Conservation (phyloP, 768 basidiomycete species). For the Auricularia sp. region DNA sequence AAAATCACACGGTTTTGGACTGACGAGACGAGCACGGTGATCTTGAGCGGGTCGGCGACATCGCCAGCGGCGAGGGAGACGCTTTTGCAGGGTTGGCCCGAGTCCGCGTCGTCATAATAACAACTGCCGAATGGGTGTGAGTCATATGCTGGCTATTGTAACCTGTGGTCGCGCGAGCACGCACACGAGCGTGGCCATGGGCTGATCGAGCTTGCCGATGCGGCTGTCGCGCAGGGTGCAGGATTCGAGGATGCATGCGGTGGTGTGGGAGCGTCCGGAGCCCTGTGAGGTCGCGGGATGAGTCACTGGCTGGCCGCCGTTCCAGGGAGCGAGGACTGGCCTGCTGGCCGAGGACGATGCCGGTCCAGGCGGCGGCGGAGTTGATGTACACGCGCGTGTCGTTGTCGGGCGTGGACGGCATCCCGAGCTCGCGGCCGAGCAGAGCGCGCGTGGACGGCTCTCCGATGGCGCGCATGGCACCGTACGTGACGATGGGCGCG, state of each 20-base stretch:
- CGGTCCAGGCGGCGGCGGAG: background rate
- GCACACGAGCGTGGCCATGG: conserved; percentile 2
- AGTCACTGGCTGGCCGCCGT: background rate
- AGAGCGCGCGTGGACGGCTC: background rate
- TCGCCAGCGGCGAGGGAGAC: background rate
- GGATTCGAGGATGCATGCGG: background rate
- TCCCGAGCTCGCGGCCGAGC: background rate
- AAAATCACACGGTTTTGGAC: background rate
- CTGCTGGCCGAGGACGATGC: conserved; percentile 1
- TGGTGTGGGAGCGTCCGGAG: background rate
- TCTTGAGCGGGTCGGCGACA: background rate
- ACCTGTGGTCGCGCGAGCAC: background rate
- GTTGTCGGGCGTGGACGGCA: background rate
- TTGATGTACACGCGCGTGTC: background rate
- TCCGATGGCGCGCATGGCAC: background rate
- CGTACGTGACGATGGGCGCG: background rate
- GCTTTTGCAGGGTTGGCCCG: background rate
- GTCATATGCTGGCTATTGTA: background rate
- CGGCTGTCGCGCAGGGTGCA: background rate
- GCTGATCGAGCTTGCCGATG: background rate
- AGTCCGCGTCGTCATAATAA: background rate
- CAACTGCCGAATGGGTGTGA: background rate
- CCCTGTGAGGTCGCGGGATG: background rate
- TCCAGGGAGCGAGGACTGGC: background rate
- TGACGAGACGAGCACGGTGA: background rate